Base-by-base conservation (phyloP, 1,139 yeast species). In the Magnusiomyces suaveolens region DNA sequence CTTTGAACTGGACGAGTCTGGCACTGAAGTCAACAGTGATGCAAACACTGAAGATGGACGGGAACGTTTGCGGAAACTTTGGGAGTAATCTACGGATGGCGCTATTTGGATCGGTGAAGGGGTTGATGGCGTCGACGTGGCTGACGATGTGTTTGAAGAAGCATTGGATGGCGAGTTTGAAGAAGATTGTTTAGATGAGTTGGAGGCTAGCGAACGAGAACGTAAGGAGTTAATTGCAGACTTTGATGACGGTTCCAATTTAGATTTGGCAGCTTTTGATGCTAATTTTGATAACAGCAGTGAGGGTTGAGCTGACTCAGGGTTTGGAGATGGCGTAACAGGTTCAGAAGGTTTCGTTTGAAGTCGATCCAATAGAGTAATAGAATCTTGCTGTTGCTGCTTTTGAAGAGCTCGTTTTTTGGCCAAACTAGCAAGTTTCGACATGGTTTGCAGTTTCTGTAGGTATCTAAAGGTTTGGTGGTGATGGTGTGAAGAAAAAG, bases 381-480 rank as follows among this genome's bases (percentile, higher is more conserved):
- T 43, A 14, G 44, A 41, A 25, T 41, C 44, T 49, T 18, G 21
- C 54, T 52, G 52, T n/a, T 53, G 43, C 20, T 53, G 52, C 21
- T 52, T 56, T 24, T 46, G 46, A 25, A 51, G 52, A 18, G 58
- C 54, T 18, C 59, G 33, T 26, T 48, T 41, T 46, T 56, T 54
- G 10, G 59, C 59, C 2, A 56, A 43, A 2, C 49, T 38, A 18
- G 59, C 54, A 23, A 56, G 56, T 49, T 56, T 56, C 2, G 59
- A 56, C 56, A 54, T 54, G 10, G 2, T 25, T 41, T 3, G 29
- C n/a, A n/a, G n/a, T n/a, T 8, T 46, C 2, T 2, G 32, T 8
- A 25, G 18, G 43, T 36, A 8, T 29, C 36, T 29, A 29, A 29
- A 8, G 12, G 6, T 29, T 3, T 10, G 18, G 10, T 36, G 41